Evolutionary conservation across 129 eudicot species (phyloP).

Genomic region (Lactuca saligna): DNA sequence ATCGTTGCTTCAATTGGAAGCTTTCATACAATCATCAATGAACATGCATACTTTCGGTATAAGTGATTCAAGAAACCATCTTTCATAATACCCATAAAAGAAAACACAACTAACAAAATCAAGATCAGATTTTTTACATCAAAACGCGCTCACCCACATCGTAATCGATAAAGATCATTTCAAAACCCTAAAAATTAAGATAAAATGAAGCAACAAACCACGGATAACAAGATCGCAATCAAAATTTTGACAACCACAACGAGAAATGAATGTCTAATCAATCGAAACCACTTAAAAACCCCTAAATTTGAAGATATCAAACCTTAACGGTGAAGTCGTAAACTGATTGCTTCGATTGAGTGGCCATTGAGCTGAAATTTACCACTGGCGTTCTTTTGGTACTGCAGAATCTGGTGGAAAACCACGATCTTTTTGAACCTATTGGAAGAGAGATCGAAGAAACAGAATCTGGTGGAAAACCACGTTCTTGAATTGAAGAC

Average conservation of each 20-base stretch:
- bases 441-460: slow-evolving; percentile 29
- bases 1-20: background rate
- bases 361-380: slow-evolving; percentile 56
- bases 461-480: too few species aligned
- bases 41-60: background rate
- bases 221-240: background rate
- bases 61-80: slow-evolving; percentile 10
- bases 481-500: slow-evolving; percentile 12
- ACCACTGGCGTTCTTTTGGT: slow-evolving; percentile 24
- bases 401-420: slow-evolving; percentile 22
- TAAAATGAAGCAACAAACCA: background rate
- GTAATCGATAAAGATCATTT: background rate
- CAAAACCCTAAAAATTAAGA: background rate
- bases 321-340: slow-evolving; percentile 93
- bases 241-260: background rate
- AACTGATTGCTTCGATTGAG: slow-evolving; percentile 66
- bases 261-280: background rate
- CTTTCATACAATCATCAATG: background rate
- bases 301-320: slow-evolving; percentile 4
- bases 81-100: background rate
- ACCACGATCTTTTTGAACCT: slow-evolving; percentile 30
- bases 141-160: background rate
- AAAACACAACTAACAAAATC: background rate
- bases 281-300: background rate
- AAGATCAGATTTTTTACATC: background rate